These are phyloP conservation scores for Penicillium dipodomyicola DNA, from an alignment of 495 filamentous ascomycete species.

Conservation along the genomic window DNA sequence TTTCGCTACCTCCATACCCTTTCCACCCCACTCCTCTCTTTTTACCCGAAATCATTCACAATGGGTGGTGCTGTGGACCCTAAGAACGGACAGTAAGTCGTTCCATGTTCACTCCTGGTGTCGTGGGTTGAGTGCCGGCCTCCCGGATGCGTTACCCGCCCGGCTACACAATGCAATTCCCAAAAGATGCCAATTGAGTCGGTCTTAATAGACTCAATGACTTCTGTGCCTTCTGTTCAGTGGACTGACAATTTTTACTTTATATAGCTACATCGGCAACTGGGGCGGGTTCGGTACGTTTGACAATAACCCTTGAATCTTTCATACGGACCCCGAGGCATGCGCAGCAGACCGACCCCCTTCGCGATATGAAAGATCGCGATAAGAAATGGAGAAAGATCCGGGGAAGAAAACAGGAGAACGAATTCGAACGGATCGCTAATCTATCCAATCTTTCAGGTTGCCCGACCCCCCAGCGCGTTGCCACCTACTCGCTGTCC, in stretches of 20 bases:
- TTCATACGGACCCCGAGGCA: constrained; percentile 17
- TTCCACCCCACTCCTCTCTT: constrained; percentile 21
- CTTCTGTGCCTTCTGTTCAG: not conserved
- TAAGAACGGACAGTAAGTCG: constrained; percentile 69
- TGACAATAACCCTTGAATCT: constrained; percentile 16
- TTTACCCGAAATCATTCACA: constrained; percentile 37
- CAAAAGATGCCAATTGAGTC: constrained; percentile 2
- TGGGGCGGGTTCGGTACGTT: constrained; percentile 88
- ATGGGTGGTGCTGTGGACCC: constrained; percentile 69
- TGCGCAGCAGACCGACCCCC: constrained; percentile 9
- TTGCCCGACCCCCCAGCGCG: constrained; percentile 57
- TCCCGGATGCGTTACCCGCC: constrained; percentile 29
- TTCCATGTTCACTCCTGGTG: constrained; percentile 14
- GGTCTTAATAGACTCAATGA: not conserved
- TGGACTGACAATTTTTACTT: constrained; percentile 27
- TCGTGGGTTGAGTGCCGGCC: constrained; percentile 15
- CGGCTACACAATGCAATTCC: constrained; percentile 10
- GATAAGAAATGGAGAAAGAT: not conserved
- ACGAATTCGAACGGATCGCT: not conserved
- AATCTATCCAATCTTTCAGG: constrained; percentile 23
- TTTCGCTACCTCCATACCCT: constrained; percentile 23
- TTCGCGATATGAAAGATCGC: not conserved
- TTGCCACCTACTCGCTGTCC: constrained; percentile 61
- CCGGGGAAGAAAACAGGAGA: too few relatives aligned
- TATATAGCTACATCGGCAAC: constrained; percentile 71